Conservation (phyloP, 2,329 filamentous ascomycete species). For the Aureobasidium sp. region DNA sequence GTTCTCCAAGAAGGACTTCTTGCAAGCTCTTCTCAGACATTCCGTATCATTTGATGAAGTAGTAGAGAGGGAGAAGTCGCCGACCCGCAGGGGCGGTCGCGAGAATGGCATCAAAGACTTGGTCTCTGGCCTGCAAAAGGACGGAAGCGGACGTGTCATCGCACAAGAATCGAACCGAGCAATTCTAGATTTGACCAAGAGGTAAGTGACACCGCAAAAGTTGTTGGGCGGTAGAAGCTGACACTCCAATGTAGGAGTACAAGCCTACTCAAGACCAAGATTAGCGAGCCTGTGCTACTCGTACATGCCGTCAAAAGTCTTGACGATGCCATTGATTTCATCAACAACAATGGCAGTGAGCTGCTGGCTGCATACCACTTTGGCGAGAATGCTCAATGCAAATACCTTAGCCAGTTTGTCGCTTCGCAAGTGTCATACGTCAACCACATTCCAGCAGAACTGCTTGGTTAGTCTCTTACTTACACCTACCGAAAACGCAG, state of each 20-base stretch:
- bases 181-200: slow-evolving; percentile 22
- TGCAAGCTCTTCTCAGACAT: slow-evolving; percentile 39
- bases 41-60: slow-evolving; percentile 26
- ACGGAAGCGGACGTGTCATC: slow-evolving; percentile 19
- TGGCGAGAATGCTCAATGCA: slow-evolving; percentile 42
- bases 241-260: slow-evolving; percentile 6
- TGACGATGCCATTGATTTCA: slow-evolving; percentile 49
- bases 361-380: slow-evolving; percentile 49
- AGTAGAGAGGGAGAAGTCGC: slow-evolving; percentile 15
- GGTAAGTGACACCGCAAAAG: background rate
- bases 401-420: slow-evolving; percentile 55
- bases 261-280: slow-evolving; percentile 29
- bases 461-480: slow-evolving; percentile 39
- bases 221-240: background rate
- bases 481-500: background rate
- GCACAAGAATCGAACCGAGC: slow-evolving; percentile 22
- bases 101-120: slow-evolving; percentile 12
- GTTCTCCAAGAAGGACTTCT: slow-evolving; percentile 49
- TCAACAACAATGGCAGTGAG: slow-evolving; percentile 28
- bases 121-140: slow-evolving; percentile 15
- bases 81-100: slow-evolving; percentile 1
- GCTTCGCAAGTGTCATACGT: slow-evolving; percentile 44
- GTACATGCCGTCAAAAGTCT: slow-evolving; percentile 45
- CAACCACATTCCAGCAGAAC: slow-evolving; percentile 51
- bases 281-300: slow-evolving; percentile 37